Percentiles rank a stretch among this genome's conserved stretches.
These are phyloP conservation scores for Suhomyces atakaporum DNA, from an alignment of 1,139 yeast species.

Conservation along the genomic window DNA sequence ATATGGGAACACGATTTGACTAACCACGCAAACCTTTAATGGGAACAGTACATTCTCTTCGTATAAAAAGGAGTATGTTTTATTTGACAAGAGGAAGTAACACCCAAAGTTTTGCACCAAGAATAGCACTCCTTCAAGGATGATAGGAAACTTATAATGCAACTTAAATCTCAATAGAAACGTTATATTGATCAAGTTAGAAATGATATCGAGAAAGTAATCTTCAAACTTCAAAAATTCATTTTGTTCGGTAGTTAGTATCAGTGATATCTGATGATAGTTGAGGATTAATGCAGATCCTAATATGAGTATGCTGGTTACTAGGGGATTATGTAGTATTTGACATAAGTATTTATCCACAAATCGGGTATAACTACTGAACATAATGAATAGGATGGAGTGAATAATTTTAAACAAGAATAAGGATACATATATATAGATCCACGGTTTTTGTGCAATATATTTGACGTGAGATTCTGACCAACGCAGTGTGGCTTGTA, in stretches of 20 bases:
- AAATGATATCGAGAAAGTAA: conserved; percentile 20
- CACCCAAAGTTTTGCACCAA: conserved; percentile 20
- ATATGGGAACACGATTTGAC: conserved; percentile 23
- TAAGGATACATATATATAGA: neutral
- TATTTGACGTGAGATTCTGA: conserved; percentile 1
- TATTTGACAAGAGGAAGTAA: conserved; percentile 13
- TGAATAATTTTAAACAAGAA: no score
- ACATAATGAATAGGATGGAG: neutral
- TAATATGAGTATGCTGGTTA: conserved; percentile 8
- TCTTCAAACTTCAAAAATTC: conserved; percentile 13
- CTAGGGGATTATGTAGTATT: conserved; percentile 15
- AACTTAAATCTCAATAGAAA: conserved; percentile 24
- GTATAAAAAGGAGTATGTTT: conserved; percentile 14
- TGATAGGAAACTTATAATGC: conserved; percentile 11
- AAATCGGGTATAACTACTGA: conserved; percentile 7
- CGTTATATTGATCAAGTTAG: conserved; percentile 24
- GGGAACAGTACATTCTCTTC: conserved; percentile 7
- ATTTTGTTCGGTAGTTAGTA: conserved; percentile 4
- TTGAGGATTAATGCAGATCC: conserved; percentile 4
- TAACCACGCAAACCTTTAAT: conserved; percentile 15
- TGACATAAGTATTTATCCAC: conserved; percentile 12
- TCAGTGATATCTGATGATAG: conserved; percentile 5
- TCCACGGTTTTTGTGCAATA: neutral
- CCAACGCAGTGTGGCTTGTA: conserved; percentile 1
- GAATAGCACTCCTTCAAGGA: conserved; percentile 20